Evolutionary conservation across 176 grass and related monocot genomes (phyloP).

Genomic region (Oryza nivara): DNA sequence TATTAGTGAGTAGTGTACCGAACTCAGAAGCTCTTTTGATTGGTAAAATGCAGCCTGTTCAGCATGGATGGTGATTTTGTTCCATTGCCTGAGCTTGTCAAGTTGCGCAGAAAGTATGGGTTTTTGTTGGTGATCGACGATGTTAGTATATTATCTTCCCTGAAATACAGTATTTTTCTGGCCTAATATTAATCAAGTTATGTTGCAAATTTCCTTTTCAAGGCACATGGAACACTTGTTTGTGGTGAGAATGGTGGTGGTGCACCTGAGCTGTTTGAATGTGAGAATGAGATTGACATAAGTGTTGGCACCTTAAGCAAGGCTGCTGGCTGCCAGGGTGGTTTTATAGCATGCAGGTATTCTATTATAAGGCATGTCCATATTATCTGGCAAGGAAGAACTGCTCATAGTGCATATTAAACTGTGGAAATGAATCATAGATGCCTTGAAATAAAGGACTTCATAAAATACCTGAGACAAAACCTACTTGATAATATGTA

Average conservation of each 20-base stretch:
- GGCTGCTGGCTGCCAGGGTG: constrained; percentile 78
- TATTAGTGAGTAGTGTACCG: not conserved
- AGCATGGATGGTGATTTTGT: constrained; percentile 98
- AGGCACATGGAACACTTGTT: constrained; percentile 95
- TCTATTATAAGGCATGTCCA: not conserved
- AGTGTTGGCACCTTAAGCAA: constrained; percentile 90
- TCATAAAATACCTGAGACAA: no score
- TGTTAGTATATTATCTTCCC: constrained; percentile 58
- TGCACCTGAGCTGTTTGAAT: constrained; percentile 62
- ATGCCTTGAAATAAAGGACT: not conserved
- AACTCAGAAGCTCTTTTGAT: constrained; percentile 34
- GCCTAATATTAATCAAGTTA: constrained; percentile 26
- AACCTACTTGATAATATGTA: no score
- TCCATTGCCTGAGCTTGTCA: constrained; percentile 71
- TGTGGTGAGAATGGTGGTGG: constrained; percentile 90
- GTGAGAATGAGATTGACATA: constrained; percentile 87
- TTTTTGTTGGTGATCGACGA: constrained; percentile 96
- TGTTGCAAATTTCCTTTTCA: constrained; percentile 31
- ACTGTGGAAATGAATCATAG: not conserved
- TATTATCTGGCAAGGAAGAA: constrained; percentile 6
- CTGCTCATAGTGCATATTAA: not conserved
- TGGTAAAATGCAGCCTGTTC: constrained; percentile 72
- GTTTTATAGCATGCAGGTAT: constrained; percentile 93
- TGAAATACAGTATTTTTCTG: constrained; percentile 4
- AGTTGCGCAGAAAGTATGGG: constrained; percentile 70